Percentiles rank a stretch among this genome's conserved stretches.
These are phyloP conservation scores for Chimonanthus salicifolius DNA, from an alignment of 164 flowering plant species.

Conservation along the genomic window DNA sequence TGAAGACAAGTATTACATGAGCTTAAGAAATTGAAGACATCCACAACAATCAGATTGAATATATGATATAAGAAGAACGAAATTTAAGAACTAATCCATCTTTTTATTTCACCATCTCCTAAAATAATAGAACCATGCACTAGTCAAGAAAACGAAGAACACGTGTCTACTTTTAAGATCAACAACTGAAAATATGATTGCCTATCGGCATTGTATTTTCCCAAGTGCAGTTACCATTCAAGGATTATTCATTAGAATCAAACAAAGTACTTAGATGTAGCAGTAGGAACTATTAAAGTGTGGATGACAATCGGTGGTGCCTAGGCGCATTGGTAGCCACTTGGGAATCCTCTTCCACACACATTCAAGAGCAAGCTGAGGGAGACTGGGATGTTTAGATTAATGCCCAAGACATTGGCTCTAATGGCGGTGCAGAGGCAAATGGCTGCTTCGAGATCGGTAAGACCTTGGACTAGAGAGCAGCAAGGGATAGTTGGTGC, in stretches of 20 bases:
- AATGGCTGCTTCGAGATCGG: conserved; percentile 63
- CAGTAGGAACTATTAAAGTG: background rate
- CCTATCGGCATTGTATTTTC: no score
- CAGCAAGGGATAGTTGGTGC: conserved; percentile 68
- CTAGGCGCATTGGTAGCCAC: conserved; percentile 57
- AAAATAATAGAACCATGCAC: no score
- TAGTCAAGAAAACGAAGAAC: no score
- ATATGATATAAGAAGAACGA: background rate
- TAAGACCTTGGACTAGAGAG: conserved; percentile 46
- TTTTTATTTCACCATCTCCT: background rate
- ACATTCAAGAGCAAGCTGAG: conserved; percentile 49
- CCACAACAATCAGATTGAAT: no score
- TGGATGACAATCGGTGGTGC: background rate
- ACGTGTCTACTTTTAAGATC: background rate
- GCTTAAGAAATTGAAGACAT: no score
- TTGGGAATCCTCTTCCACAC: conserved; percentile 58
- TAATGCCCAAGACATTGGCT: conserved; percentile 53
- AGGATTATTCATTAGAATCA: background rate
- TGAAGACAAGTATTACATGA: no score
- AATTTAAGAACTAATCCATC: background rate
- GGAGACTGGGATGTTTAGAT: conserved; percentile 45
- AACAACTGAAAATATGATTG: background rate
- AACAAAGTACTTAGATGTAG: background rate
- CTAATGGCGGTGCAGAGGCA: conserved; percentile 78
- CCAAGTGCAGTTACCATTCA: background rate